phyloP scores from a whole-genome alignment of 2,329 filamentous ascomycete species.

The Trichoderma afroharzianum region DNA sequence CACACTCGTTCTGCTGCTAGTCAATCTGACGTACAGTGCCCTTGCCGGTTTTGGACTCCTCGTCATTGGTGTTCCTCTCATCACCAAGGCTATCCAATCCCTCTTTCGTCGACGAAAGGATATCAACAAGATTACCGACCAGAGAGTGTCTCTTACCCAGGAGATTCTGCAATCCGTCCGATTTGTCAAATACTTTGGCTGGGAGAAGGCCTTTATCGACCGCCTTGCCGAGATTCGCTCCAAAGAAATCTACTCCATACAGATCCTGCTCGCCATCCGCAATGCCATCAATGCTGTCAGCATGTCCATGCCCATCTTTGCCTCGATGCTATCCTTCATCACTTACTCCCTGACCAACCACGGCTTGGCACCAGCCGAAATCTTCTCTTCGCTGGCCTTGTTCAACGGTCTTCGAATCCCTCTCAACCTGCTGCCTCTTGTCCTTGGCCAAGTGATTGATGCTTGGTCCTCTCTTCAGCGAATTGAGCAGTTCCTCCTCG shows the following conservation, averaged over 20 bases:
- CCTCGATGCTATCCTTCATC: constrained; percentile 93
- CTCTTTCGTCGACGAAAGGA: constrained; percentile 70
- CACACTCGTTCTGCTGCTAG: constrained; percentile 72
- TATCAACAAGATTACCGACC: constrained; percentile 94
- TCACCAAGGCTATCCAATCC: constrained; percentile 72
- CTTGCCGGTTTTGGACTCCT: constrained; percentile 83
- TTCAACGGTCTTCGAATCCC: constrained; percentile 92
- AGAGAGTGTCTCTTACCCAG: constrained; percentile 85
- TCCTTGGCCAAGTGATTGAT: constrained; percentile 86
- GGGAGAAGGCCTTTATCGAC: constrained; percentile 83
- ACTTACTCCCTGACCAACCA: constrained; percentile 68
- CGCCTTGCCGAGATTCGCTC: constrained; percentile 70
- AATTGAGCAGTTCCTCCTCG: constrained; percentile 82
- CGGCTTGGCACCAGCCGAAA: constrained; percentile 65
- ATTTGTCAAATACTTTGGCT: constrained; percentile 96
- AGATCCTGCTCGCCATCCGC: constrained; percentile 75
- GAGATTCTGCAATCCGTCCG: constrained; percentile 88
- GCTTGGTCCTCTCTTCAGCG: constrained; percentile 80
- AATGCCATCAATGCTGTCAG: constrained; percentile 82
- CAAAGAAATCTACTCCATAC: constrained; percentile 78
- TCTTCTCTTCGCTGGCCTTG: constrained; percentile 90
- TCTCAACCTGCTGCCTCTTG: constrained; percentile 81
- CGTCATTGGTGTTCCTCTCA: constrained; percentile 69
- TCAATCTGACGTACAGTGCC: constrained; percentile 89
- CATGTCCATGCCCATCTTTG: constrained; percentile 86